phyloP scores from a whole-genome alignment of 805 yeast species.

The Suhomyces pyralidae region DNA sequence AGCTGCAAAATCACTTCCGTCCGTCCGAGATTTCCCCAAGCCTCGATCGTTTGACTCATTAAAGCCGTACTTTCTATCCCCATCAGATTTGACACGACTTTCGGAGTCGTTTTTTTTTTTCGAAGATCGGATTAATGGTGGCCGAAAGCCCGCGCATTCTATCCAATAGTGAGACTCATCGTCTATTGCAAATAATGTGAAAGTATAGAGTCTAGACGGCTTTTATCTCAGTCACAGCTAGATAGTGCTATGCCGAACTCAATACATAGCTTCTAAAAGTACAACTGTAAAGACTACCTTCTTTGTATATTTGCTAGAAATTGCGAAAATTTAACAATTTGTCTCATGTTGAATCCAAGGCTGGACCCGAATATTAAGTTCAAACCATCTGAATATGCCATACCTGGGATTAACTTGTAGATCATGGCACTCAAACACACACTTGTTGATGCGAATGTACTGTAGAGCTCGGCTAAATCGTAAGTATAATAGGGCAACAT shows the following conservation, averaged over 20 bases:
- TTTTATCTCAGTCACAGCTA: neutral
- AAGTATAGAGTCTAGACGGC: neutral
- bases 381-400: slow-evolving; percentile 49
- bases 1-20: neutral
- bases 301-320: neutral
- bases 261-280: neutral
- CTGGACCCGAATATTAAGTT: slow-evolving; percentile 8
- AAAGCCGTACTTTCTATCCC: neutral
- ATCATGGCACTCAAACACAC: slow-evolving; percentile 42
- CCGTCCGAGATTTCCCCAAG: neutral
- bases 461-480: slow-evolving; percentile 24
- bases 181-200: neutral
- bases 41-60: neutral
- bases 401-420: slow-evolving; percentile 37
- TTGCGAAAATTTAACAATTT: neutral
- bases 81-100: neutral
- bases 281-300: neutral
- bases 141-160: neutral
- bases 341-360: neutral
- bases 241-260: neutral
- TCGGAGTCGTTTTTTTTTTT: neutral
- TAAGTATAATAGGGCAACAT: slow-evolving; percentile 44
- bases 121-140: neutral
- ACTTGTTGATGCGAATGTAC: slow-evolving; percentile 48
- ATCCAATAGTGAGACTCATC: neutral